These are phyloP conservation scores for Rhodotorula sp. DNA, from an alignment of 1,284 basidiomycete genomes.

Conservation along the genomic window DNA sequence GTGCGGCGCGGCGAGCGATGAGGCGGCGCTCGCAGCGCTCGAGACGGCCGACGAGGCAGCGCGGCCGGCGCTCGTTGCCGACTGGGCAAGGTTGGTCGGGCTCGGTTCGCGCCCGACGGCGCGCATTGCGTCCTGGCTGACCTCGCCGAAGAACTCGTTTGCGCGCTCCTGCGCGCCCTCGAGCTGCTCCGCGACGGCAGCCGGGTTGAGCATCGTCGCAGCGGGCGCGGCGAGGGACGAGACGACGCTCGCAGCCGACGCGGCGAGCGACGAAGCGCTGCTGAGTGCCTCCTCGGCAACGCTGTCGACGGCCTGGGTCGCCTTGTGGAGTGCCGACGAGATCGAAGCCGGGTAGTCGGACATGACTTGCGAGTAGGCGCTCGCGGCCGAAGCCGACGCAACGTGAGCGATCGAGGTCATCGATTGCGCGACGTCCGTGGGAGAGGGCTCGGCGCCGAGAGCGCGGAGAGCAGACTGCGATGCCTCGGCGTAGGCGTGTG, in stretches of 20 bases:
- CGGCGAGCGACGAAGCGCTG: constrained; percentile 6
- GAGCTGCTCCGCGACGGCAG: constrained; percentile 1
- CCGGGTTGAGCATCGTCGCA: constrained; percentile 8
- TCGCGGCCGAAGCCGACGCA: constrained; percentile 9
- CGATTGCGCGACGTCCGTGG: constrained; percentile 27
- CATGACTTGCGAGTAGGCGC: constrained; percentile 6
- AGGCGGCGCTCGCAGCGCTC: not conserved
- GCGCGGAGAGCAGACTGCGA: constrained; percentile 19
- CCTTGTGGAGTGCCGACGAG: constrained; percentile 15
- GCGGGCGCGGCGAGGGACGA: constrained; percentile 13
- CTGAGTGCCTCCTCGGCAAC: not conserved
- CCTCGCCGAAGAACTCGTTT: constrained; percentile 27
- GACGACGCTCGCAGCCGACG: constrained; percentile 14
- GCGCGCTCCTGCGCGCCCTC: constrained; percentile 4
- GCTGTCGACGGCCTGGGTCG: constrained; percentile 8
- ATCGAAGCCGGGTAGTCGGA: constrained; percentile 17
- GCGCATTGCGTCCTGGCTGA: constrained; percentile 12
- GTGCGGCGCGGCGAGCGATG: not conserved
- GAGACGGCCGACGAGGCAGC: not conserved
- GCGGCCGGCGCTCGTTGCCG: constrained; percentile 14
- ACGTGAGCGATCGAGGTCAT: constrained; percentile 15
- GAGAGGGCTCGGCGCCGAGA: constrained; percentile 23
- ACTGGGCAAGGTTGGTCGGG: constrained; percentile 25
- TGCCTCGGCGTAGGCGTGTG: constrained; percentile 18
- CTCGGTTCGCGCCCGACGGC: constrained; percentile 21